Base-by-base conservation (phyloP, 2,329 filamentous ascomycete genomes). In the Exserohilum rostratum region DNA sequence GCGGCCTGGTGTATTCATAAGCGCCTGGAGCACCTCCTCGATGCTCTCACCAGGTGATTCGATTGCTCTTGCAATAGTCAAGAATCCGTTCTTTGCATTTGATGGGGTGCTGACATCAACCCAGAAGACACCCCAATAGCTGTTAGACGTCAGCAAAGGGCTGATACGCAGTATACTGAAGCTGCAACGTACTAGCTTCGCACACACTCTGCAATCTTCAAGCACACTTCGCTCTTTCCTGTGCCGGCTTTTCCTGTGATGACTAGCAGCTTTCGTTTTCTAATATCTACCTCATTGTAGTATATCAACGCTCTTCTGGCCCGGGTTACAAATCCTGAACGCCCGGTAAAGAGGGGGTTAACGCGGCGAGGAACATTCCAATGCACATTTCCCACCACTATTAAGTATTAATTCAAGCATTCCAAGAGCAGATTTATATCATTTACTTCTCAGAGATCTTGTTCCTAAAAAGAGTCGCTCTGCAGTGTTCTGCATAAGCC, bases 181-280 rank as follows among this genome's bases (percentile, higher is more conserved):
- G 42, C 29, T 34, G 11, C 11, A 9, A 64, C 58, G 27, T 34
- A 72, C 67, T 63, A 46, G 35, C 61, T 43, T 42, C 61, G 66
- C 34, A 67, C 38, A 12, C 58, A 33, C 2, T 67, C 34, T 6
- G 66, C 62, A 15, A 73, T 42, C 38, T 68, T 63, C 3, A 73
- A 45, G 52, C 66, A 68, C n/a, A 73, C 40, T 45, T 75, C 71
- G 44, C 71, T 75, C 53, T 74, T 74, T 3, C 71, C 71, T 44
- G 62, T 33, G 7, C 60, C 70, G 15, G 68, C 71, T 10, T 71
- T 56, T 17, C 69, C 71, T 15, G 58, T 60, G 31, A 75, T 65
- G 27, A 71, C 66, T n/a, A 71, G 61, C 25, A 53, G 54, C 38
- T 55, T 66, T 20, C 11, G 20, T 18, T 46, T 2, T 1, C 4